phyloP scores from a whole-genome alignment of 805 yeast genomes.

The Komagataella pseudopastoris region DNA sequence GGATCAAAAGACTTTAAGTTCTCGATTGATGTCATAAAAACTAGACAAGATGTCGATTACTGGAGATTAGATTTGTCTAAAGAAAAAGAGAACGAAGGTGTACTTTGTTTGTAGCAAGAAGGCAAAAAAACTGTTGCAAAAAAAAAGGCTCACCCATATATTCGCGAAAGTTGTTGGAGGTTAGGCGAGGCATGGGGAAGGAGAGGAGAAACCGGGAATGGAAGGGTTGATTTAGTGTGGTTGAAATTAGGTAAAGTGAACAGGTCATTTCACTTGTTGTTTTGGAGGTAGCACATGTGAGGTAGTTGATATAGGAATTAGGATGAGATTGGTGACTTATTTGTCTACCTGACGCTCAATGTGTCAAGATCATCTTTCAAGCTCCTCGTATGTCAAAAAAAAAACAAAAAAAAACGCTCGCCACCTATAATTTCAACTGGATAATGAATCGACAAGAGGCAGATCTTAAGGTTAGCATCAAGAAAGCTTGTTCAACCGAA shows the following conservation, averaged over 20 bases:
- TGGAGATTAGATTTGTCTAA: not conserved
- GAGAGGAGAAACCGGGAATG: not conserved
- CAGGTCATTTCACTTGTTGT: too few relatives aligned
- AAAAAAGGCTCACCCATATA: not conserved
- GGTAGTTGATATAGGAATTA: not conserved
- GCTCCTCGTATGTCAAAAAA: too few relatives aligned
- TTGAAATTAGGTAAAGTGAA: too few relatives aligned
- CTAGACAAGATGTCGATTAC: not conserved
- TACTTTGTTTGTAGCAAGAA: not conserved
- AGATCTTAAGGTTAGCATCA: slow-evolving; percentile 36
- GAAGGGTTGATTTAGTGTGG: not conserved
- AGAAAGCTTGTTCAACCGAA: slow-evolving; percentile 76
- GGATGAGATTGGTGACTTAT: not conserved
- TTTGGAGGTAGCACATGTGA: not conserved
- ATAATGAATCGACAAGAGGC: slow-evolving; percentile 13
- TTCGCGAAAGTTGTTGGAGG: not conserved
- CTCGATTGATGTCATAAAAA: slow-evolving; percentile 80
- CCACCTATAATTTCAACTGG: slow-evolving; percentile 7
- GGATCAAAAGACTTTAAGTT: slow-evolving; percentile 83
- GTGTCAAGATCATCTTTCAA: not conserved
- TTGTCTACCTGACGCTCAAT: not conserved
- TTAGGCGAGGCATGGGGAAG: not conserved
- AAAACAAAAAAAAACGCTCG: not conserved
- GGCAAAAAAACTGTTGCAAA: not conserved
- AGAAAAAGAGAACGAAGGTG: not conserved